Base-by-base conservation (phyloP, 2,329 filamentous ascomycete genomes). In the Colletotrichum siamense region DNA sequence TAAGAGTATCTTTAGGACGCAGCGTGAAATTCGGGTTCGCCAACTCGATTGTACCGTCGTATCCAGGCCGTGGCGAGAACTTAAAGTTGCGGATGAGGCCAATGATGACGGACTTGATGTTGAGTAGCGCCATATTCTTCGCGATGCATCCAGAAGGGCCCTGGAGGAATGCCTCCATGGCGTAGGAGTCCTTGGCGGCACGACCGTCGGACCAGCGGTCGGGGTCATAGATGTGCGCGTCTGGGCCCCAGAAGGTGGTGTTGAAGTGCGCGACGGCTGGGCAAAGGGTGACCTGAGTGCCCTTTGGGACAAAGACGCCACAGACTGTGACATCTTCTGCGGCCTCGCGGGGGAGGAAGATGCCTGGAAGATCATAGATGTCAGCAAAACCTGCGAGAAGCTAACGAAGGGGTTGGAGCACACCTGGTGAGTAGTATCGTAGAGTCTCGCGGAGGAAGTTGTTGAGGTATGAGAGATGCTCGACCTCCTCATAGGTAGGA, bases 381-480 rank as follows among this genome's bases (percentile, higher is more conserved):
- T 68, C 22, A 69, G 64, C 26, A 3, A 10, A 16, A 9, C n/a
- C n/a, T 18, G 13, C 3, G 8, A 13, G 44, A 12, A 16, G 5
- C 13, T 22, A 2, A 22, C 10, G 13, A 22, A 52, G n/a, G 10
- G n/a, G 16, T 12, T 12, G 4, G 10, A 15, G 91, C 67, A 2
- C 61, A 75, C 77, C 77, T 30, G 85, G 85, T 6, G 83, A 79
- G 71, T 82, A 84, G 77, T 84, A 82, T 6, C 85, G 82, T 26
- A 87, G 70, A 10, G 85, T 78, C 78, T 87, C 85, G 75, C 79
- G 84, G 75, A 82, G 81, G 8, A 86, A 85, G 55, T 84, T 84
- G 76, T 84, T 82, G 15, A 87, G 76, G 74, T 85, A 86, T 4
- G 80, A 92, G 90, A 74, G 94, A 87, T 81, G 57, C 44, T 76